Percentiles rank a stretch among this genome's conserved stretches.
Evolutionary conservation across 768 basidiomycete genomes (phyloP).

Genomic region (Asterophora parasitica): DNA sequence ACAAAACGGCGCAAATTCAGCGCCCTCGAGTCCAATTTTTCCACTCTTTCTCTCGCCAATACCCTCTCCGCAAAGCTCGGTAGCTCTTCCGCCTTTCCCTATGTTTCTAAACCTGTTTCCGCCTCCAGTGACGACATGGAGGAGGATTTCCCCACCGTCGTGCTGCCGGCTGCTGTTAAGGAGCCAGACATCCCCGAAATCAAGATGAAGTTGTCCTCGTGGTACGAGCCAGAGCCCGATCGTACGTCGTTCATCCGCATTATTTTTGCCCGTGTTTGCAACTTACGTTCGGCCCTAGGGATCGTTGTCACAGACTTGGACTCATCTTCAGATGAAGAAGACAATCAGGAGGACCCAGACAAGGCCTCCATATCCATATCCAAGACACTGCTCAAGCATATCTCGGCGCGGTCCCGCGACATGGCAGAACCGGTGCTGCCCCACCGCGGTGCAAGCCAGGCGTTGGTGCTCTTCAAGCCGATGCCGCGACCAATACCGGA

Average conservation of each 20-base stretch:
- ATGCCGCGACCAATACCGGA: constrained; percentile 20
- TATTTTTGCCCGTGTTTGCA: neutral
- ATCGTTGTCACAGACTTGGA: constrained; percentile 62
- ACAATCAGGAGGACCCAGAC: constrained; percentile 20
- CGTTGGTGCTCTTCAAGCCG: constrained; percentile 53
- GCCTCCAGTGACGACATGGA: constrained; percentile 11
- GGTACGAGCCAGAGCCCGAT: constrained; percentile 69
- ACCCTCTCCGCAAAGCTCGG: constrained; percentile 14
- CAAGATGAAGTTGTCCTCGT: constrained; percentile 58
- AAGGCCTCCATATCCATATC: constrained; percentile 34
- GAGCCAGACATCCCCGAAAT: constrained; percentile 45
- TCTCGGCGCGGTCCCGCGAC: constrained; percentile 29
- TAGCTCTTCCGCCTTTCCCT: constrained; percentile 4
- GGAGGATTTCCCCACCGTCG: constrained; percentile 6
- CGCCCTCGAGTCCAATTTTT: constrained; percentile 53
- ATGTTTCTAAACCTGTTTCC: constrained; percentile 12
- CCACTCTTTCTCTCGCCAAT: constrained; percentile 39
- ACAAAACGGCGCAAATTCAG: constrained; percentile 46
- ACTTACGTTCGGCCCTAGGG: constrained; percentile 33
- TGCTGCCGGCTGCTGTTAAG: constrained; percentile 35
- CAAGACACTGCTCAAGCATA: constrained; percentile 38
- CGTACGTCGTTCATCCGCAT: constrained; percentile 37
- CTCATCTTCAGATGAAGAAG: constrained; percentile 41
- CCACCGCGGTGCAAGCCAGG: constrained; percentile 30
- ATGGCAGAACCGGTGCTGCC: constrained; percentile 14